These are phyloP conservation scores for Pythium rhizo-oryzae DNA, from an alignment of 352 stramenopile genomes.

Conservation along the genomic window DNA sequence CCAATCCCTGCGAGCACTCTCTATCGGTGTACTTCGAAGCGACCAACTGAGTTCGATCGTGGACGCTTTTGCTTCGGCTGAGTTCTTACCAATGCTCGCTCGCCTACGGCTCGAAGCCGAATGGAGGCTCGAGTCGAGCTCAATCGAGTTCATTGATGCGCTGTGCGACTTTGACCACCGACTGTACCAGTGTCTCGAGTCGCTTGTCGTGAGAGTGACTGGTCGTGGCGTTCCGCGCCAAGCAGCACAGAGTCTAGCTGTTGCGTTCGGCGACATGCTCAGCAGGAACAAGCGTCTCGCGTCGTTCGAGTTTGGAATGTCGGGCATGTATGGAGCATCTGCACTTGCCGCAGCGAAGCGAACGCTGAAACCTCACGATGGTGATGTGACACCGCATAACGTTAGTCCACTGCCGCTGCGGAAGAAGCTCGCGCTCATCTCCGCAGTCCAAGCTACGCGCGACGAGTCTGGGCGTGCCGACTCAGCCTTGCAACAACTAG, in stretches of 20 bases:
- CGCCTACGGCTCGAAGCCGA: no score
- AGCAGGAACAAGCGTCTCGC: neutral
- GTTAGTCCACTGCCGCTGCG: neutral
- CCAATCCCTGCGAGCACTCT: neutral
- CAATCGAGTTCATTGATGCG: neutral
- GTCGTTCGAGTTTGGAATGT: neutral
- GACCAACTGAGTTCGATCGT: neutral
- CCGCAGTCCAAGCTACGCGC: neutral
- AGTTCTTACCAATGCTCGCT: no score
- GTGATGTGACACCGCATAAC: no score
- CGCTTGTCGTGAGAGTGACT: neutral
- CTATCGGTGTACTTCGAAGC: neutral
- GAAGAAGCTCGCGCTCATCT: neutral
- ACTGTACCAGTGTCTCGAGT: neutral
- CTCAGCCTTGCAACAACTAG: neutral
- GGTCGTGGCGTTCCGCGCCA: neutral
- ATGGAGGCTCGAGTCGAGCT: no score
- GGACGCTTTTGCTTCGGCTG: neutral
- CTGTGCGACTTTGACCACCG: neutral
- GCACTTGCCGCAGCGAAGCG: neutral
- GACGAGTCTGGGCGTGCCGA: neutral
- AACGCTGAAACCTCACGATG: no score
- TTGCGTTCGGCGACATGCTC: neutral
- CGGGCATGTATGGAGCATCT: neutral
- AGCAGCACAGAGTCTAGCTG: neutral